Evolutionary conservation across 108 stramenopile genomes (phyloP).

Genomic region (Ochromonas danica): DNA sequence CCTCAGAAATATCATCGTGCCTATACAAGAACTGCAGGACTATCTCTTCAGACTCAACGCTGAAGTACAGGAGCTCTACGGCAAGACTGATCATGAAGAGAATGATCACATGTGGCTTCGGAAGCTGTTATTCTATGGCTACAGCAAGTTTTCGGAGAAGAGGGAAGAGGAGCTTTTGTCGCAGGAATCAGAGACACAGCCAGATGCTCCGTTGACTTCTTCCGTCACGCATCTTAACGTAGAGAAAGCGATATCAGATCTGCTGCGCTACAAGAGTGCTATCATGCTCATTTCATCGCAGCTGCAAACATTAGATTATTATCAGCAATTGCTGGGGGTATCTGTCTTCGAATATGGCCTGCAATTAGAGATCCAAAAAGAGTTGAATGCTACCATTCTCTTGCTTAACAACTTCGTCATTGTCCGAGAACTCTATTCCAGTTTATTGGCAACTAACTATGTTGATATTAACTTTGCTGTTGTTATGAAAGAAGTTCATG

Average conservation of each 20-base stretch:
- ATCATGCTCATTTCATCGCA: background rate
- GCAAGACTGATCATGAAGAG: too few species aligned
- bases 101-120: too few species aligned
- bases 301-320: background rate
- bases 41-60: background rate
- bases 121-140: too few species aligned
- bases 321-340: background rate
- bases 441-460: background rate
- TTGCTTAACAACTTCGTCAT: background rate
- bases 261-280: background rate
- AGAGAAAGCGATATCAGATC: background rate
- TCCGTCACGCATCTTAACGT: background rate
- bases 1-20: background rate
- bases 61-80: too few species aligned
- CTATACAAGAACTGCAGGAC: background rate
- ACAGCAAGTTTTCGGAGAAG: too few species aligned
- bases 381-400: background rate
- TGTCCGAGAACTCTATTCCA: background rate
- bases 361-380: background rate
- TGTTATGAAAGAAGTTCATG: background rate
- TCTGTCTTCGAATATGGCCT: slow-evolving; percentile 6
- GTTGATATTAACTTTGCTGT: background rate
- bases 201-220: background rate
- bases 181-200: too few species aligned
- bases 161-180: too few species aligned